Percentiles rank a stretch among this genome's conserved stretches.
Evolutionary conservation across 306 rosid genomes (phyloP).

Genomic region (Echinosophora koreensis): DNA sequence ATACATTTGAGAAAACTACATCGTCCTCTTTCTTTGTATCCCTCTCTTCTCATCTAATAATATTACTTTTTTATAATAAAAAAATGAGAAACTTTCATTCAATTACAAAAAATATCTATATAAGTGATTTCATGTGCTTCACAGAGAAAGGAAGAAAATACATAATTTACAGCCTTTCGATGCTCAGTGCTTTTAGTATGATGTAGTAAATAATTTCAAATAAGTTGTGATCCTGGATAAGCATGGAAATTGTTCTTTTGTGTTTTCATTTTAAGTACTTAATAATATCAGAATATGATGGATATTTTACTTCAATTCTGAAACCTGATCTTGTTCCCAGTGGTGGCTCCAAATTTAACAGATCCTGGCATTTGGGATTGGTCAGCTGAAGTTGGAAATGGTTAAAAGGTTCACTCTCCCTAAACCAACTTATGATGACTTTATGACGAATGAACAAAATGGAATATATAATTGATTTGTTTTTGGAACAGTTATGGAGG

Average conservation of each 20-base stretch:
- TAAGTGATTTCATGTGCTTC: not conserved
- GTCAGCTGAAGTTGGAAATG: constrained; percentile 62
- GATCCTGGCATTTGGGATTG: constrained; percentile 29
- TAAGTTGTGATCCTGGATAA: not conserved
- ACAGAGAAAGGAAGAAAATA: not conserved
- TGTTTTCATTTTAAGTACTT: not conserved
- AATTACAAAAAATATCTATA: not conserved
- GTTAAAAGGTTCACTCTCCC: constrained; percentile 56
- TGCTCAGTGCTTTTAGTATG: not conserved
- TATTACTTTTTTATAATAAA: too few species aligned
- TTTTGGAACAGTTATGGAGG: constrained; percentile 63
- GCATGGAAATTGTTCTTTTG: constrained; percentile 4
- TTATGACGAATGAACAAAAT: constrained; percentile 4
- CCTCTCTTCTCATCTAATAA: too few species aligned
- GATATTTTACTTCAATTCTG: constrained; percentile 10
- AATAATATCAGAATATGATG: not conserved
- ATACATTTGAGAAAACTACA: not conserved
- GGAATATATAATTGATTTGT: constrained; percentile 3
- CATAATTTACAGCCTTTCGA: not conserved
- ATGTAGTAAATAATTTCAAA: not conserved
- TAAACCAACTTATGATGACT: constrained; percentile 18
- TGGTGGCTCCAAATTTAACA: constrained; percentile 33
- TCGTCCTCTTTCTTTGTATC: too few species aligned
- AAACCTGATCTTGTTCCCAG: constrained; percentile 35
- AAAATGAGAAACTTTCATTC: not conserved